These are phyloP conservation scores for Bretschneidera sinensis DNA, from an alignment of 345 rosid genomes.

Conservation along the genomic window DNA sequence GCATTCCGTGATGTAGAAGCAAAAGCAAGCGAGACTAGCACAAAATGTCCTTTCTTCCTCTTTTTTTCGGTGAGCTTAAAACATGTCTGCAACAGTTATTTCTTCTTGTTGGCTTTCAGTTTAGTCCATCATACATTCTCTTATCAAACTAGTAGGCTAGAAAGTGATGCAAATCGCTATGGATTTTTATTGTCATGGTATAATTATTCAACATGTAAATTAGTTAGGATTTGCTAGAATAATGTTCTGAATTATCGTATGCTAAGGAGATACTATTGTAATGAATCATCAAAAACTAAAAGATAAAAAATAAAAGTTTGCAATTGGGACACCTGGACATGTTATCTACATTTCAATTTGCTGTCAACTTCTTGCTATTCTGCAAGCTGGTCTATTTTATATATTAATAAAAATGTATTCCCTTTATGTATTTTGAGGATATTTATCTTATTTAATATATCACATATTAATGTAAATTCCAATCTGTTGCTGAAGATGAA, in stretches of 20 bases:
- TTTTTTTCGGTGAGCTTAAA: conserved; percentile 58
- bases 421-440: too few relatives aligned
- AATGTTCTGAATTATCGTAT: background rate
- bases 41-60: conserved; percentile 60
- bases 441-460: too few relatives aligned
- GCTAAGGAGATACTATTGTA: background rate
- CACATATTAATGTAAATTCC: background rate
- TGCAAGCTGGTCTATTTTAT: too few relatives aligned
- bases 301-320: too few relatives aligned
- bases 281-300: too few relatives aligned
- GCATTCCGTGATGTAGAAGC: conserved; percentile 48
- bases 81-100: conserved; percentile 5
- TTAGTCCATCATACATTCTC: background rate
- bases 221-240: background rate
- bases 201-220: background rate
- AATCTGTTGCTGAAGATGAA: background rate
- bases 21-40: conserved; percentile 35
- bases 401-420: too few relatives aligned
- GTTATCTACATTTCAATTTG: too few relatives aligned
- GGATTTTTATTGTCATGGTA: background rate
- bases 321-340: too few relatives aligned
- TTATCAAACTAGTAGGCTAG: too few relatives aligned
- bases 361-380: too few relatives aligned
- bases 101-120: background rate
- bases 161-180: background rate